Evolutionary conservation across 352 stramenopile species (phyloP).

Genomic region (Aphanomyces astaci): DNA sequence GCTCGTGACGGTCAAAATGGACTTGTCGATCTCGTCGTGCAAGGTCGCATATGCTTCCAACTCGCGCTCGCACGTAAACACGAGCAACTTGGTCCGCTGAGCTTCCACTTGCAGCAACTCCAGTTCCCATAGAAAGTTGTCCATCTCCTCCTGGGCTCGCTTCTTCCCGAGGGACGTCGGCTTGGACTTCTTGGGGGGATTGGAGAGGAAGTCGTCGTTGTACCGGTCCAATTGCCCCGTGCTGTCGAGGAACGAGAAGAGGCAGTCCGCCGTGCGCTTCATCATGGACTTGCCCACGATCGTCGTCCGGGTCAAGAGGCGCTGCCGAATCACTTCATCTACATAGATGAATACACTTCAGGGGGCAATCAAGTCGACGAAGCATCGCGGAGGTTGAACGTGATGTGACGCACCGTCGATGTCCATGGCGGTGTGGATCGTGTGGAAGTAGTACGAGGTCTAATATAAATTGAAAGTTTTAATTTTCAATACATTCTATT

Average conservation of each 20-base stretch:
- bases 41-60: constrained; percentile 74
- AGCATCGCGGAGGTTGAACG: background rate
- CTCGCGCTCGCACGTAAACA: constrained; percentile 73
- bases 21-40: constrained; percentile 70
- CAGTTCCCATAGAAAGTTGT: constrained; percentile 77
- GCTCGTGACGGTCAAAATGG: constrained; percentile 45
- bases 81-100: constrained; percentile 71
- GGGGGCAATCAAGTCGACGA: background rate
- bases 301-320: constrained; percentile 71
- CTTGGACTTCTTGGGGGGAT: constrained; percentile 25
- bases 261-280: constrained; percentile 67
- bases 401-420: background rate
- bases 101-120: constrained; percentile 79
- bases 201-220: constrained; percentile 22
- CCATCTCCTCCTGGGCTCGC: constrained; percentile 53
- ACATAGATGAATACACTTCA: background rate
- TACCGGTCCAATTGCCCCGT: constrained; percentile 58
- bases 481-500: background rate
- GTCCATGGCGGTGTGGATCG: background rate
- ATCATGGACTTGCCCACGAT: constrained; percentile 68
- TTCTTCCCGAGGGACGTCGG: background rate
- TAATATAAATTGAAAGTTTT: background rate
- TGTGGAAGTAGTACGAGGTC: background rate
- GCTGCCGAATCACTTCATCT: constrained; percentile 26
- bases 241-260: constrained; percentile 56